phyloP scores from a whole-genome alignment of 768 basidiomycete genomes.

The Calocera cornea region DNA sequence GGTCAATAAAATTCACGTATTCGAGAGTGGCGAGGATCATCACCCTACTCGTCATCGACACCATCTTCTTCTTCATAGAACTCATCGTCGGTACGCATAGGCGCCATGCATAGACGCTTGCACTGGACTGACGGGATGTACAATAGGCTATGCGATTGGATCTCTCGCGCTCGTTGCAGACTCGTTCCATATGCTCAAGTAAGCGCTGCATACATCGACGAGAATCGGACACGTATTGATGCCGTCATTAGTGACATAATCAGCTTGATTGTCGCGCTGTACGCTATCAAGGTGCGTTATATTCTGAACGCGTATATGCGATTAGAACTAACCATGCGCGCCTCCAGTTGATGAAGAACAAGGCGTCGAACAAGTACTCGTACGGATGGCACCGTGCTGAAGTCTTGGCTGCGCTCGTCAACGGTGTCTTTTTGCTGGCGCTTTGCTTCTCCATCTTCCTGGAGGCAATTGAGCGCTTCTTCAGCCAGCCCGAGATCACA shows the following conservation, averaged over 20 bases:
- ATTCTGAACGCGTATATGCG: constrained; percentile 1
- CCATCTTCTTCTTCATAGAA: constrained; percentile 76
- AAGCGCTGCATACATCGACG: constrained; percentile 17
- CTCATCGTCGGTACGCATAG: constrained; percentile 48
- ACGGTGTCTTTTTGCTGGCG: constrained; percentile 92
- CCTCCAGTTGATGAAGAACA: constrained; percentile 48
- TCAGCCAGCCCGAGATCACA: constrained; percentile 67
- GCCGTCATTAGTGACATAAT: constrained; percentile 65
- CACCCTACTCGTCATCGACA: constrained; percentile 69
- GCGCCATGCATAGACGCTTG: background rate
- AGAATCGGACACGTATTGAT: constrained; percentile 6
- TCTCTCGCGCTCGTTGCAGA: constrained; percentile 92
- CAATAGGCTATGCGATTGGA: constrained; percentile 80
- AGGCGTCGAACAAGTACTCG: constrained; percentile 61
- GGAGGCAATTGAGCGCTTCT: constrained; percentile 85
- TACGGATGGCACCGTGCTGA: constrained; percentile 99
- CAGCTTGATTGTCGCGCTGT: constrained; percentile 87
- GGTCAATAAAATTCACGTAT: constrained; percentile 21
- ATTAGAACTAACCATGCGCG: constrained; percentile 11
- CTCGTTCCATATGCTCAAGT: constrained; percentile 99
- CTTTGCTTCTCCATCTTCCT: constrained; percentile 91
- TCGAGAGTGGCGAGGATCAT: constrained; percentile 64
- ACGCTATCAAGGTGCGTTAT: constrained; percentile 64
- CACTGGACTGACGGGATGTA: background rate
- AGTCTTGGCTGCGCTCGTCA: constrained; percentile 85